Percentiles rank a stretch among this genome's conserved stretches.
phyloP scores from a whole-genome alignment of 2,329 filamentous ascomycete species.

The Colletotrichum tofieldiae region DNA sequence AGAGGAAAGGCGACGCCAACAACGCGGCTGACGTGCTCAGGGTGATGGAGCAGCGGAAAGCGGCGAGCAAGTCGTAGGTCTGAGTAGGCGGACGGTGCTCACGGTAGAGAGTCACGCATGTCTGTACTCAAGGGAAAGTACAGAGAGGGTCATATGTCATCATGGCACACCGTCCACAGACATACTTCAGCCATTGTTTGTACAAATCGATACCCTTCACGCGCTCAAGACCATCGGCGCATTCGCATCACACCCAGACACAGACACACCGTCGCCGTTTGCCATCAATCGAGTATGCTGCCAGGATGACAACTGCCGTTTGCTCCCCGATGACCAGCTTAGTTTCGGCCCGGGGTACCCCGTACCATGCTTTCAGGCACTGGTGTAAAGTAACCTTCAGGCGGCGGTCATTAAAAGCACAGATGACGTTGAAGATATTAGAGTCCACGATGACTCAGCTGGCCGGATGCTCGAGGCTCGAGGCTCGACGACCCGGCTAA shows the following conservation, averaged over 20 bases:
- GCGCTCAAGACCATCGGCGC: background rate
- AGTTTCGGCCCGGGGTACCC: background rate
- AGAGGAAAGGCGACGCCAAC: conserved; percentile 84
- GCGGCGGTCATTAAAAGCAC: background rate
- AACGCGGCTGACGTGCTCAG: conserved; percentile 85
- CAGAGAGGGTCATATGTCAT: no score
- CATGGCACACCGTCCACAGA: background rate
- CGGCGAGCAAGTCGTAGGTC: conserved; percentile 44
- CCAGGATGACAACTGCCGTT: no score
- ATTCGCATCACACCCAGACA: background rate
- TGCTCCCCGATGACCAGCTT: background rate
- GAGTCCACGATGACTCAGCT: conserved; percentile 27
- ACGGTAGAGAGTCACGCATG: background rate
- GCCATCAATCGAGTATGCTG: background rate
- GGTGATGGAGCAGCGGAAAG: conserved; percentile 77
- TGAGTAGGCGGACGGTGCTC: background rate
- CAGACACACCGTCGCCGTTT: background rate
- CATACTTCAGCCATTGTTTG: background rate
- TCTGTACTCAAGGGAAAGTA: no score
- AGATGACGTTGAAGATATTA: conserved; percentile 29
- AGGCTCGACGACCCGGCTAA: conserved; percentile 14
- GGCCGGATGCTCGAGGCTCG: background rate
- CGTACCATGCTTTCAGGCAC: background rate
- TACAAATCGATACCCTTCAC: conserved; percentile 16
- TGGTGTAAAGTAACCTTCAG: background rate